Conservation (phyloP, 2,329 filamentous ascomycete species). For the Mycosphaerella sp. region DNA sequence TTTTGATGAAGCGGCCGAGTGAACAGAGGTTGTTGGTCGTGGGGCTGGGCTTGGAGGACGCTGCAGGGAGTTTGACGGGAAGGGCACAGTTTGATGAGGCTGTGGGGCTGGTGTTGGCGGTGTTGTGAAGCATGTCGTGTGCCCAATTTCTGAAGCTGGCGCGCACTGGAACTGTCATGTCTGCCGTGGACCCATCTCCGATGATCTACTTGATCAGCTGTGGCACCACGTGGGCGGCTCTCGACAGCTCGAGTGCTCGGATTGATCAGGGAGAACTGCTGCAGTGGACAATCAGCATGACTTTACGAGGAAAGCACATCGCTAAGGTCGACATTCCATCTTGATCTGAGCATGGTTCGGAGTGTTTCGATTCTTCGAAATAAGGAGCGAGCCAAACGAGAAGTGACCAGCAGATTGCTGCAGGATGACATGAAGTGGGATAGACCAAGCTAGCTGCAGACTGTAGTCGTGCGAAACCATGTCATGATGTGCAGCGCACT, state of each 20-base stretch:
- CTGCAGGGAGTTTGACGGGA: slow-evolving; percentile 21
- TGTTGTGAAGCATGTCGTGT: slow-evolving; percentile 18
- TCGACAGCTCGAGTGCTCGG: too few species aligned
- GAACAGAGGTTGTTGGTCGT: slow-evolving; percentile 55
- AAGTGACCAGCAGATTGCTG: not conserved
- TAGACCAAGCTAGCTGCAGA: not conserved
- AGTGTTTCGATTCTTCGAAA: too few species aligned
- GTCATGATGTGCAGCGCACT: not conserved
- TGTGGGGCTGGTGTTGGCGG: slow-evolving; percentile 31
- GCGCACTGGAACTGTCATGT: not conserved
- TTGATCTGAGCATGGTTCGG: too few species aligned
- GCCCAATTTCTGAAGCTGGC: not conserved
- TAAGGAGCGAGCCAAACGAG: too few species aligned
- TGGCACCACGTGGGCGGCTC: too few species aligned
- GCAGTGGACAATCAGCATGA: too few species aligned
- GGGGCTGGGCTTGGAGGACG: slow-evolving; percentile 50
- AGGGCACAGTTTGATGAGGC: slow-evolving; percentile 38
- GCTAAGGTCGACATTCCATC: too few species aligned
- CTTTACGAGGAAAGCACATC: too few species aligned
- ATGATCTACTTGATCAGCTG: too few species aligned
- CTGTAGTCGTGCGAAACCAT: not conserved
- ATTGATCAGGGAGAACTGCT: too few species aligned
- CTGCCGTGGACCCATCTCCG: too few species aligned
- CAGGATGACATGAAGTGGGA: not conserved
- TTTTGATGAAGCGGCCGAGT: slow-evolving; percentile 62